A percentile compares a stretch with the other conserved stretches of the same genome.
phyloP scores from a whole-genome alignment of 2,329 filamentous ascomycete genomes.

The Hysterium pulicare region DNA sequence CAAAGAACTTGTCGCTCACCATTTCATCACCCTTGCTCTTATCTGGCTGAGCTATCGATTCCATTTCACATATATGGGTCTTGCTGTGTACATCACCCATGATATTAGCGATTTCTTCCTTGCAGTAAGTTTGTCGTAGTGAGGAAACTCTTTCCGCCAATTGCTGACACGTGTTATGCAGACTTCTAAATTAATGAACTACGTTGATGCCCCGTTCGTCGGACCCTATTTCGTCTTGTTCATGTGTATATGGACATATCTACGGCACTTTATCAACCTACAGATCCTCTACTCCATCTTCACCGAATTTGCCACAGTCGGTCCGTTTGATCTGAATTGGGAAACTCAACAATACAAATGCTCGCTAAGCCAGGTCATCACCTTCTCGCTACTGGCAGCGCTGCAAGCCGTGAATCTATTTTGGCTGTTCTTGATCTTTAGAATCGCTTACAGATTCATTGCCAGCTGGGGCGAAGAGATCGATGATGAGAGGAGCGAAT shows the following conservation, averaged over 20 bases:
- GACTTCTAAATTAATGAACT: constrained; percentile 91
- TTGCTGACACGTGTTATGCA: constrained; percentile 30
- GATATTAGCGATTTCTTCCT: constrained; percentile 96
- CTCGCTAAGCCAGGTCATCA: constrained; percentile 65
- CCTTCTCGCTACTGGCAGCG: constrained; percentile 59
- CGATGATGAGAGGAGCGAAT: constrained; percentile 70
- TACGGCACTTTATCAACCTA: constrained; percentile 82
- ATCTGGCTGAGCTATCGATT: constrained; percentile 89
- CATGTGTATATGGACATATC: constrained; percentile 80
- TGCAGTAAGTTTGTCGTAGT: constrained; percentile 72
- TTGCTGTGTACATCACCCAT: constrained; percentile 91
- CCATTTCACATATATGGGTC: constrained; percentile 93
- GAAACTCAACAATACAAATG: constrained; percentile 75
- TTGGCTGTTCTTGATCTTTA: constrained; percentile 75
- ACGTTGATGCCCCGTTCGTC: constrained; percentile 76
- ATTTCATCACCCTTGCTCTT: constrained; percentile 81
- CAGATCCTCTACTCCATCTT: constrained; percentile 72
- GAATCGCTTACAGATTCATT: constrained; percentile 70
- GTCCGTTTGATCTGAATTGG: constrained; percentile 75
- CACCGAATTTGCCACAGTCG: constrained; percentile 70
- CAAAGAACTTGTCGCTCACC: constrained; percentile 86
- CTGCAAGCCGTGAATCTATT: constrained; percentile 76
- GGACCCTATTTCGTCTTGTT: constrained; percentile 81
- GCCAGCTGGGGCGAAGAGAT: constrained; percentile 51
- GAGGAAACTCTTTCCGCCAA: neutral